Evolutionary conservation across 2,329 filamentous ascomycete genomes (phyloP).

Genomic region (Penicillium vulpinum): DNA sequence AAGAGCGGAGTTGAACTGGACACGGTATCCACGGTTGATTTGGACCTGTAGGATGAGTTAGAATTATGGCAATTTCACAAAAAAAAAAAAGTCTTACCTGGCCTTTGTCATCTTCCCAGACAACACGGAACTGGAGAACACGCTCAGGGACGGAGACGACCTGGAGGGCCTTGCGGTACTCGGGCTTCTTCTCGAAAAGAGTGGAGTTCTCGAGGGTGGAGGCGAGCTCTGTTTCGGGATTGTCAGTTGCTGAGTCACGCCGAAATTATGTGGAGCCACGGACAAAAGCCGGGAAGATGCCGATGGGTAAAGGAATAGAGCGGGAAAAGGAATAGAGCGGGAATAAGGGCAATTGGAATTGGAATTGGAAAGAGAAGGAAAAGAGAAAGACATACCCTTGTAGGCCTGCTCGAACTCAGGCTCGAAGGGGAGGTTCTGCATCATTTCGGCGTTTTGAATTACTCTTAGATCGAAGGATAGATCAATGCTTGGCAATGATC

Average conservation of each 20-base stretch:
- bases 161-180: slow-evolving; percentile 87
- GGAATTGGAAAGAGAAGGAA: background rate
- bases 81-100: slow-evolving; percentile 27
- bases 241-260: slow-evolving; percentile 17
- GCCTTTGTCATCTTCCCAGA: slow-evolving; percentile 94
- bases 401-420: slow-evolving; percentile 99
- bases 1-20: slow-evolving; percentile 97
- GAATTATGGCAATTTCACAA: background rate
- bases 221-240: slow-evolving; percentile 69
- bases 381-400: slow-evolving; percentile 64
- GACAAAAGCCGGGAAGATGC: slow-evolving; percentile 22
- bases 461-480: background rate
- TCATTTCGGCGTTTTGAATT: slow-evolving; percentile 42
- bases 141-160: slow-evolving; percentile 91
- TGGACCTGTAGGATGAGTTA: slow-evolving; percentile 62
- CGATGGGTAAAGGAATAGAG: slow-evolving; percentile 13
- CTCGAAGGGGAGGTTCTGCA: slow-evolving; percentile 84
- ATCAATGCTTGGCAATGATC: slow-evolving; percentile 9
- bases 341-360: too few relatives aligned
- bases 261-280: slow-evolving; percentile 11
- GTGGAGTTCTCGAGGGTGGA: slow-evolving; percentile 92
- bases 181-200: slow-evolving; percentile 90
- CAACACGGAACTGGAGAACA: slow-evolving; percentile 93
- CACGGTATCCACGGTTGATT: slow-evolving; percentile 92
- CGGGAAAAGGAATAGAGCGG: background rate